phyloP scores from a whole-genome alignment of 1,139 yeast genomes.

The Hansenula anomala region DNA sequence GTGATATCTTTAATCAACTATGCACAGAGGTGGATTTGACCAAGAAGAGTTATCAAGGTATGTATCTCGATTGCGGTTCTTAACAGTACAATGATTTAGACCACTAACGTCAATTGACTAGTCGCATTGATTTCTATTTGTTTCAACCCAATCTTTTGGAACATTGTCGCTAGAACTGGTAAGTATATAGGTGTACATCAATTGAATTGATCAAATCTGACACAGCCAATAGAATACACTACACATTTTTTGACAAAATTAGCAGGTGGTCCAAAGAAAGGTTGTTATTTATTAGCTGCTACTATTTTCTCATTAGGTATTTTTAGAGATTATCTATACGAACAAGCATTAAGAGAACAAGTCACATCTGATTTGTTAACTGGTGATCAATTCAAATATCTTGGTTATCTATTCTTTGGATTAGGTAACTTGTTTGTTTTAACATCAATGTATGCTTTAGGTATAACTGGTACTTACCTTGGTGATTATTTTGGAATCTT shows the following conservation, averaged over 20 bases:
- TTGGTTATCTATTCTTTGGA: constrained; percentile 46
- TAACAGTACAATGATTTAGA: no score
- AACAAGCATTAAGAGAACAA: constrained; percentile 60
- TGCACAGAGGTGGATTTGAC: constrained; percentile 3
- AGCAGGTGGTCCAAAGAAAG: constrained; percentile 61
- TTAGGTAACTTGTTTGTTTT: constrained; percentile 78
- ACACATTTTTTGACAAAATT: constrained; percentile 70
- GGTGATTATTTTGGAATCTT: constrained; percentile 97
- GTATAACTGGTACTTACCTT: constrained; percentile 91
- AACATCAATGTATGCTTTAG: constrained; percentile 88
- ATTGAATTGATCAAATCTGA: not conserved
- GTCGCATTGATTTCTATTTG: constrained; percentile 57
- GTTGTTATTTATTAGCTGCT: constrained; percentile 79
- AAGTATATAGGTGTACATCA: constrained; percentile 8
- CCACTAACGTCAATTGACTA: no score
- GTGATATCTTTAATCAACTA: constrained; percentile 2
- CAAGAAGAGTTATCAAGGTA: constrained; percentile 3
- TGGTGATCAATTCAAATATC: constrained; percentile 33
- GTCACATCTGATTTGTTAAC: constrained; percentile 39
- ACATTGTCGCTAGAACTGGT: constrained; percentile 73
- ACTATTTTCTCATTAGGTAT: constrained; percentile 84
- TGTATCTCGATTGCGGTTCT: not conserved
- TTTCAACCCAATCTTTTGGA: constrained; percentile 96
- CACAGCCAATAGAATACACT: constrained; percentile 49
- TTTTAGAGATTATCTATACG: constrained; percentile 72